Conservation (phyloP, 768 basidiomycete species). For the Tremella yokohamensis region DNA sequence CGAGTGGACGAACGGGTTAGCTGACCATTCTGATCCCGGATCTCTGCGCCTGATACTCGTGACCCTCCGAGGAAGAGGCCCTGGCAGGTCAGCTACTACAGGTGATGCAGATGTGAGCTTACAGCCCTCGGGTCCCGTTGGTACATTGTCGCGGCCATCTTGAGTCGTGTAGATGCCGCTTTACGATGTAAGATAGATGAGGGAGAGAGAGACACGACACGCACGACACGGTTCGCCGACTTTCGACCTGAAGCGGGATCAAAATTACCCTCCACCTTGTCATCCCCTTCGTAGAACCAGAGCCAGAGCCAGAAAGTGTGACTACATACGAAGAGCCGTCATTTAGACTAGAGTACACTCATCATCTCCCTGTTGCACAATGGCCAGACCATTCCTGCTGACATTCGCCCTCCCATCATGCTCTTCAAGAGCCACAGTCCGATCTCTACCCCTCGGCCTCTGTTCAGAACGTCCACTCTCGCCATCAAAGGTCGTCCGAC, state of each 20-base stretch:
- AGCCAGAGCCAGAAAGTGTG: too few species aligned
- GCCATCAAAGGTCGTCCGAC: too few species aligned
- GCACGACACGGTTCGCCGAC: neutral
- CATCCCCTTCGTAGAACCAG: too few species aligned
- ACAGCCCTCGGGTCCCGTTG: conserved; percentile 52
- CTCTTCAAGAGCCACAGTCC: too few species aligned
- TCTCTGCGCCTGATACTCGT: conserved; percentile 88
- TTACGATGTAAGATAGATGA: conserved; percentile 6
- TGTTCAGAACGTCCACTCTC: too few species aligned
- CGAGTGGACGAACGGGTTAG: neutral
- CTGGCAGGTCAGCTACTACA: conserved; percentile 17
- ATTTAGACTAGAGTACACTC: too few species aligned
- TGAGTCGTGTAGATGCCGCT: conserved; percentile 3
- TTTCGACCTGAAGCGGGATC: conserved; percentile 8
- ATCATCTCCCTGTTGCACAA: too few species aligned
- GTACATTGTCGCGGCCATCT: conserved; percentile 50
- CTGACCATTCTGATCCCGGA: conserved; percentile 92
- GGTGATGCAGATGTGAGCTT: conserved; percentile 12
- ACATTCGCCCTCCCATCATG: too few species aligned
- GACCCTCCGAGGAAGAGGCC: conserved; percentile 93
- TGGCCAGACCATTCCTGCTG: too few species aligned
- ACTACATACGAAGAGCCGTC: too few species aligned
- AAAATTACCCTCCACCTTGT: conserved; percentile 9
- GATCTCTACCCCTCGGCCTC: too few species aligned
- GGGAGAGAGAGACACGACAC: conserved; percentile 7